A percentile compares a stretch with the other conserved stretches of the same genome.
phyloP scores from a whole-genome alignment of 306 rosid genomes.

The Abrus pulchellus region DNA sequence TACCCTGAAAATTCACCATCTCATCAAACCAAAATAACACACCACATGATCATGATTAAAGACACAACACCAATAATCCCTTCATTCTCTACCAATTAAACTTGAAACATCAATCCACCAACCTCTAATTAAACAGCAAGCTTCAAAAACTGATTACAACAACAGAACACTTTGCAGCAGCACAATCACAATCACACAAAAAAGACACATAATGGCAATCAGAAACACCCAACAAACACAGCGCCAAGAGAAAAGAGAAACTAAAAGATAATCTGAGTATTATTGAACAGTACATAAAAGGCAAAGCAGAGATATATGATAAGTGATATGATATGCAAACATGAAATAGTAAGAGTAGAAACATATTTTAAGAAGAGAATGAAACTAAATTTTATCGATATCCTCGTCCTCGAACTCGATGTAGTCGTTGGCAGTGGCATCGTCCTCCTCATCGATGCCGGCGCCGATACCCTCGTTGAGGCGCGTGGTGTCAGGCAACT shows the following conservation, averaged over 20 bases:
- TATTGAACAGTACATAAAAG: conserved; percentile 5
- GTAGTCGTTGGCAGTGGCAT: conserved; percentile 54
- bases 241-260: no score
- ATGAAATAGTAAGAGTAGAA: no score
- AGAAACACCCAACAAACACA: not conserved
- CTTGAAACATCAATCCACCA: not conserved
- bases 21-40: not conserved
- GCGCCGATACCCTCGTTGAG: conserved; percentile 67
- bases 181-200: not conserved
- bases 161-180: no score
- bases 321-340: no score
- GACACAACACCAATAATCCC: not conserved
- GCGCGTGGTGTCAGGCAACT: conserved; percentile 63
- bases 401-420: conserved; percentile 72
- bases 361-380: no score
- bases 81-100: not conserved
- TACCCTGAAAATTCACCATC: not conserved
- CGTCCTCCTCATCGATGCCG: conserved; percentile 69
- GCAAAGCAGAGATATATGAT: no score
- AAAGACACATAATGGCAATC: not conserved
- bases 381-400: conserved; percentile 57
- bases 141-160: not conserved
- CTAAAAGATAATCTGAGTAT: not conserved
- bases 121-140: conserved; percentile 1
- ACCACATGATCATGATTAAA: not conserved